Conservation (phyloP, 139 green algal genomes). For the Chlorokybus atmophyticus region DNA sequence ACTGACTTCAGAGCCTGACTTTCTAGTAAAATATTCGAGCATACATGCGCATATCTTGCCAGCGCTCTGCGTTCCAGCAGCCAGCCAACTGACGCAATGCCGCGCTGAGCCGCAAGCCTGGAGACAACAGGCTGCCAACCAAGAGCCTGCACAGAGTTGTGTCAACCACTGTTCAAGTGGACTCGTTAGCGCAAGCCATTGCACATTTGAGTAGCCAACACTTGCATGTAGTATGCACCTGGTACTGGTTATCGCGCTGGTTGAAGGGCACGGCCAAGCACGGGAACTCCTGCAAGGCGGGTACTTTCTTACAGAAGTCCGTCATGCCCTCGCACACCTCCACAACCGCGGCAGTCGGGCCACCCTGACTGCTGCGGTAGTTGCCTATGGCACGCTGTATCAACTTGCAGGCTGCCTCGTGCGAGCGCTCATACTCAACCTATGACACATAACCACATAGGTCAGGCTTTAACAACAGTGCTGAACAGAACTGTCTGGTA, state of each 20-base stretch:
- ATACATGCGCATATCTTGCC: constrained; percentile 61
- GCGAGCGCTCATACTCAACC: constrained; percentile 50
- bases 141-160: constrained; percentile 33
- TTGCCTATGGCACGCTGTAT: constrained; percentile 40
- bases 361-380: constrained; percentile 11
- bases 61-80: constrained; percentile 45
- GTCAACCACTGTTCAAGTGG: no score
- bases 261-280: constrained; percentile 38
- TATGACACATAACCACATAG: constrained; percentile 13
- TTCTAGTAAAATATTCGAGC: no score
- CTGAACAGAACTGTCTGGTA: no score
- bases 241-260: constrained; percentile 28
- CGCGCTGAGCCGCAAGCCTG: constrained; percentile 36
- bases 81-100: constrained; percentile 34
- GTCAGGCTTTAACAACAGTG: no score
- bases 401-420: constrained; percentile 30
- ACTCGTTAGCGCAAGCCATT: no score
- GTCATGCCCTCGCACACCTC: constrained; percentile 13
- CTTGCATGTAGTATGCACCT: no score
- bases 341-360: constrained; percentile 9
- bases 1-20: no score
- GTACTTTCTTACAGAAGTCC: constrained; percentile 35
- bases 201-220: no score
- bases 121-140: constrained; percentile 66
- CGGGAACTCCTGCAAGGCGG: constrained; percentile 51